Base-by-base conservation (phyloP, 495 filamentous ascomycete species). In the Pyrenula massariospora region DNA sequence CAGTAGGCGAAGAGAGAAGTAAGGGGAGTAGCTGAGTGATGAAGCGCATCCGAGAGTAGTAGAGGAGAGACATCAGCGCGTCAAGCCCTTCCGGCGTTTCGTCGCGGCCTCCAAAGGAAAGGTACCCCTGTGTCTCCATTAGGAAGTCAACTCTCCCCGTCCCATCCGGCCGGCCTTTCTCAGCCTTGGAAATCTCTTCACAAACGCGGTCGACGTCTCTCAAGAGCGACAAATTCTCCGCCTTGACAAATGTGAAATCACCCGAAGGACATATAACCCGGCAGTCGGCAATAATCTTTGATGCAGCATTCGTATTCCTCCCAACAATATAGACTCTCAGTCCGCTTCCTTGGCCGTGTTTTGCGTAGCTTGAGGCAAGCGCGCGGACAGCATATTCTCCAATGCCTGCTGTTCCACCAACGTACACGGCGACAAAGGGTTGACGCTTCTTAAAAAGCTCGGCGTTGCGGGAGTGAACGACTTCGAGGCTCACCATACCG, bases 11-110 rank as follows among this genome's bases (percentile, higher is more conserved):
- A 24, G 54, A 56, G 24, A 56, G 59, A 12, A 68, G 61, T 21
- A 63, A 56, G 2, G 66, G 66, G 10, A 63, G 62, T 24, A 68
- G 56, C 48, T 65, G 65, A 3, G 52, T 10, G 31, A 57, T 57
- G 58, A 64, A 62, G 24, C 66, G 61, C 59, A 65, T 63, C 12
- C 66, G 66, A 21, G 66, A 69, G 52, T 69, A 69, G 57, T 59
- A 69, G 49, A 64, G 63, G 8, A 69, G 58, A 12, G 60, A 55
- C 25, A 65, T 56, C 48, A 63, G 62, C 11, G 58, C 50, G 25
- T 64, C 63, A 36, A 67, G 54, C 24, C 65, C 62, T 48, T 65
- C 66, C 22, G 52, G 53, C 36, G 60, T 63, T 23, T 65, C 64
- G 25, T 42, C 31, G 5, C 31, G 31, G 5, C 31, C 31, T 15